These are phyloP conservation scores for Viridothelium virens DNA, from an alignment of 495 filamentous ascomycete genomes.

Conservation along the genomic window DNA sequence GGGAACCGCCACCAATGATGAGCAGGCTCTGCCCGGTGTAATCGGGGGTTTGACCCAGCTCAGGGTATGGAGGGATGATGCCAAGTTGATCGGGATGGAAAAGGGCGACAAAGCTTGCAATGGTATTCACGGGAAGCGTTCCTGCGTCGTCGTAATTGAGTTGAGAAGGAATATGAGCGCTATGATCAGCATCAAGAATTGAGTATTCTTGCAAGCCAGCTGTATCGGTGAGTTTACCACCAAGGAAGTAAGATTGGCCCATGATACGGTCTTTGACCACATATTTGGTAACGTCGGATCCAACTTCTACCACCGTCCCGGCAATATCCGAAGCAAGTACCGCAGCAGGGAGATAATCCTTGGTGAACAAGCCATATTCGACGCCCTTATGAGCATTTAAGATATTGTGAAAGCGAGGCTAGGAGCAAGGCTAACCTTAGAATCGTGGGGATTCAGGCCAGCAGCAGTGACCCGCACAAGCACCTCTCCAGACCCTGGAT, in stretches of 20 bases:
- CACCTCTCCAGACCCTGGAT: background rate
- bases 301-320: background rate
- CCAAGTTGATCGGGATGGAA: slow-evolving; percentile 27
- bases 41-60: slow-evolving; percentile 21
- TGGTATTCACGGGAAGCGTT: slow-evolving; percentile 29
- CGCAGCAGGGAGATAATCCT: background rate
- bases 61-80: slow-evolving; percentile 20
- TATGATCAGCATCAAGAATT: slow-evolving; percentile 20
- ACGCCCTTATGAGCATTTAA: background rate
- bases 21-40: slow-evolving; percentile 26
- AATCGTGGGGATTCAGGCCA: slow-evolving; percentile 5
- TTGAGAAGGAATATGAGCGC: slow-evolving; percentile 24
- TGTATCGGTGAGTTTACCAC: background rate
- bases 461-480: background rate
- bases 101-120: slow-evolving; percentile 26
- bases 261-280: slow-evolving; percentile 19
- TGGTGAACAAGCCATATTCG: background rate
- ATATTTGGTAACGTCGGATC: slow-evolving; percentile 13
- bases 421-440: background rate
- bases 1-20: slow-evolving; percentile 30
- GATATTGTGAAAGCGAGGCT: background rate
- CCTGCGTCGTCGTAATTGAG: slow-evolving; percentile 30
- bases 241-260: background rate
- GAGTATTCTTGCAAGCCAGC: slow-evolving; percentile 32
- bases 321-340: background rate